Evolutionary conservation across 208 protist genomes (phyloP).

Genomic region (Leishmania tropica): DNA sequence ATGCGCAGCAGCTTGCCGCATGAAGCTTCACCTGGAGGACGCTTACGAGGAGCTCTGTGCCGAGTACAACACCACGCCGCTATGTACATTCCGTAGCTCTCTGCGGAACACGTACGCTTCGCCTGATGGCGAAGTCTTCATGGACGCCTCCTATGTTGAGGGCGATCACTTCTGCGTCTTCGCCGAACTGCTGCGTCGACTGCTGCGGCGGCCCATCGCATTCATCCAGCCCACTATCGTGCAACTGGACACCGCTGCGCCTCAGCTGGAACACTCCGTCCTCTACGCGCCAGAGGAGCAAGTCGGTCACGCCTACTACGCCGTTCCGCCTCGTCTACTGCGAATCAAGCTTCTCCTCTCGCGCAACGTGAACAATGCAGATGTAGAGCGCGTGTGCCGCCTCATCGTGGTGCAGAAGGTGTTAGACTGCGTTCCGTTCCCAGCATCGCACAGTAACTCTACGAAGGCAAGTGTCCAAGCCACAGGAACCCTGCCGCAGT

Average conservation of each 20-base stretch:
- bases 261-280: not conserved
- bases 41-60: conserved; percentile 26
- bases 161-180: conserved; percentile 38
- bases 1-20: not conserved
- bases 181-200: conserved; percentile 22
- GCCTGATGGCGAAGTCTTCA: conserved; percentile 28
- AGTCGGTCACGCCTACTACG: conserved; percentile 15
- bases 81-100: conserved; percentile 1
- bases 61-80: conserved; percentile 26
- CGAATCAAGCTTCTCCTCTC: conserved; percentile 32
- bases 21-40: conserved; percentile 28
- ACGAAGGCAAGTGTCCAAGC: not conserved
- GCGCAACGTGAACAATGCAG: conserved; percentile 26
- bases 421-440: conserved; percentile 9
- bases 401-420: conserved; percentile 23
- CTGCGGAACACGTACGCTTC: conserved; percentile 24
- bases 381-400: conserved; percentile 26
- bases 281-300: not conserved
- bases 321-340: conserved; percentile 24
- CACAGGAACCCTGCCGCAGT: conserved; percentile 14
- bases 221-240: conserved; percentile 19
- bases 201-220: conserved; percentile 13
- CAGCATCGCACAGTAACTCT: not conserved
- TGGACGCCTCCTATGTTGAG: conserved; percentile 31
- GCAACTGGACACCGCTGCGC: not conserved